These are phyloP conservation scores for Zalaria obscura DNA, from an alignment of 2,329 filamentous ascomycete genomes.

Conservation along the genomic window DNA sequence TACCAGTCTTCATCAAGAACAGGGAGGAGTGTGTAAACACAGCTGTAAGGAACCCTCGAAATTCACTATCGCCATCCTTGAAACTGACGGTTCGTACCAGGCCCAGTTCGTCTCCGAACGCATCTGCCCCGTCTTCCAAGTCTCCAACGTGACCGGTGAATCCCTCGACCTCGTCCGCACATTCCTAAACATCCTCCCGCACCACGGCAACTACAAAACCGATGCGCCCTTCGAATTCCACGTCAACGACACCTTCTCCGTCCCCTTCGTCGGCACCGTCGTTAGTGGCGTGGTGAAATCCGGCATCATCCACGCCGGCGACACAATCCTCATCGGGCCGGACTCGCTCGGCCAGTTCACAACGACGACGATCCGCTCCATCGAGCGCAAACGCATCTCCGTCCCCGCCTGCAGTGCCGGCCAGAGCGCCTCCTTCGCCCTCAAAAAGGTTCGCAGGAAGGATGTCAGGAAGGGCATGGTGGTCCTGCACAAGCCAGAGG, in stretches of 20 bases:
- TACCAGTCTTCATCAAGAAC: conserved; percentile 88
- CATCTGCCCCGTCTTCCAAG: conserved; percentile 94
- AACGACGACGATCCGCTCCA: conserved; percentile 74
- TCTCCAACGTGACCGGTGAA: conserved; percentile 93
- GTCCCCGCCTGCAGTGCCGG: conserved; percentile 82
- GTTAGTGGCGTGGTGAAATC: conserved; percentile 84
- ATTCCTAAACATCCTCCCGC: conserved; percentile 89
- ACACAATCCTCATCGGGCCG: conserved; percentile 75
- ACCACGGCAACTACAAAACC: conserved; percentile 82
- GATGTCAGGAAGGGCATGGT: conserved; percentile 98
- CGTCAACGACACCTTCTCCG: conserved; percentile 94
- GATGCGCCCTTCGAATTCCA: conserved; percentile 87
- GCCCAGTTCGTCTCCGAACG: conserved; percentile 90
- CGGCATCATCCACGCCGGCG: conserved; percentile 77
- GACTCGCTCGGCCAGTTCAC: conserved; percentile 84
- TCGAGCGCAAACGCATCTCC: conserved; percentile 83
- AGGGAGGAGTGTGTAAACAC: conserved; percentile 89
- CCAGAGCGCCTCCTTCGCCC: conserved; percentile 81
- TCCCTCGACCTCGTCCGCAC: conserved; percentile 80
- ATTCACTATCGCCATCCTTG: neutral
- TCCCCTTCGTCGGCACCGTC: conserved; percentile 91
- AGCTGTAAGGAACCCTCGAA: conserved; percentile 30
- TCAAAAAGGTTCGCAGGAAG: conserved; percentile 76
- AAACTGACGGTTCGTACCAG: conserved; percentile 4
- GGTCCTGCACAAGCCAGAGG: conserved; percentile 59